These are phyloP conservation scores for Solanum microdontum DNA, from an alignment of 257 asterid genomes.

Conservation along the genomic window DNA sequence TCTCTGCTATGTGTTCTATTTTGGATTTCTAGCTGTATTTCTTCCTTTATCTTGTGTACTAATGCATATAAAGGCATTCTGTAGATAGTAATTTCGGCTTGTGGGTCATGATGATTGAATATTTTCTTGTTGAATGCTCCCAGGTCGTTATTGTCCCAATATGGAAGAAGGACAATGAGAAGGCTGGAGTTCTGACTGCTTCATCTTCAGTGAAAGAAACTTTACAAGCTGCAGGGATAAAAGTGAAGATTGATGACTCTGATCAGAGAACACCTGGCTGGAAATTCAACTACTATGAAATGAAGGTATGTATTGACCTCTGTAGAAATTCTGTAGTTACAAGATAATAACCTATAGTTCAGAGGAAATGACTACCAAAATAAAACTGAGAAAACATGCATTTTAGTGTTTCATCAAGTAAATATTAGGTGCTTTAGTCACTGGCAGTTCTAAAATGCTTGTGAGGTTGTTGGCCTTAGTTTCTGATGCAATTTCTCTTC, in stretches of 20 bases:
- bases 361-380: neutral
- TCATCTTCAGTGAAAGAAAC: slow-evolving; percentile 58
- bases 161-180: slow-evolving; percentile 81
- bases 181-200: slow-evolving; percentile 54
- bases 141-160: slow-evolving; percentile 91
- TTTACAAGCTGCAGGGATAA: slow-evolving; percentile 69
- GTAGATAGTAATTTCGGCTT: neutral
- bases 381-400: neutral
- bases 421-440: neutral
- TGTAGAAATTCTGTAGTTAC: neutral
- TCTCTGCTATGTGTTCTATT: neutral
- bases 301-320: slow-evolving; percentile 55
- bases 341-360: neutral
- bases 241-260: slow-evolving; percentile 73
- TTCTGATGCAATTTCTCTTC: neutral
- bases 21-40: neutral
- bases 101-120: neutral
- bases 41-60: neutral
- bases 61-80: neutral
- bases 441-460: neutral
- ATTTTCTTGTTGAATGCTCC: slow-evolving; percentile 4
- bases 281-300: slow-evolving; percentile 96
- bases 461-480: neutral
- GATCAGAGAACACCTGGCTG: slow-evolving; percentile 99
- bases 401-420: neutral